Evolutionary conservation across 306 rosid genomes (phyloP), one percentile per base, ranked within the genome.

Genomic region (Oxytropis ochrocephala): DNA sequence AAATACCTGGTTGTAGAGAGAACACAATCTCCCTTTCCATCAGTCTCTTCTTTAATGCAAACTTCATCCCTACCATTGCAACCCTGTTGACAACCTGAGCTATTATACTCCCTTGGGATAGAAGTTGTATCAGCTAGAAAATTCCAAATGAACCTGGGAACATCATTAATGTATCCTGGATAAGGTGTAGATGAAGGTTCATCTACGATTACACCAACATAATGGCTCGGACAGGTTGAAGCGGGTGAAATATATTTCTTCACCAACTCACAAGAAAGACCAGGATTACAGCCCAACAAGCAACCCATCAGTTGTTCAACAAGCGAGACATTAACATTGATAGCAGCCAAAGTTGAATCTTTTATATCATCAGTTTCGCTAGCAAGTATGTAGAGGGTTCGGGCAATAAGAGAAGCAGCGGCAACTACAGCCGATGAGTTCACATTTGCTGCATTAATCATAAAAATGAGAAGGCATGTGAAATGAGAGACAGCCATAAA

Each of bases 1-100:
- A 82, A 32, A 44, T 88, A 92, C 98, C 98, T 92, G 67, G 98
- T 90, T 67, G 98, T 86, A 65, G 98, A 92, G 80, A 82, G 69
- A 55, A 75, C 88, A 76, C 96, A 92, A 52, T 78, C 77, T 8
- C 98, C 98, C 76, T 89, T 90, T 64, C 89, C 96, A 41, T 83
- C 88, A 38, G 82, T 80, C 83, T 92, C 96, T 38, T 70, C 86
- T 79, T 82, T 81, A 72, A 85, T 76, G 74, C 98, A 92, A 58
- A 92, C 93, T 80, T 83, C 86, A 75, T 90, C 85, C 10, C 70
- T 81, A 68, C 78, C 79, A n/a, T 66, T 67, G 88, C 98, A 92
- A 61, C 81, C 89, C 53, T 78, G 71, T 60, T 87, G 80, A 79
- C 98, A 93, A 63, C 39, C 68, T 13, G 86, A 79, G 81, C 74